These are phyloP conservation scores for Boletellus ananas DNA, from an alignment of 768 basidiomycete genomes.

Conservation along the genomic window DNA sequence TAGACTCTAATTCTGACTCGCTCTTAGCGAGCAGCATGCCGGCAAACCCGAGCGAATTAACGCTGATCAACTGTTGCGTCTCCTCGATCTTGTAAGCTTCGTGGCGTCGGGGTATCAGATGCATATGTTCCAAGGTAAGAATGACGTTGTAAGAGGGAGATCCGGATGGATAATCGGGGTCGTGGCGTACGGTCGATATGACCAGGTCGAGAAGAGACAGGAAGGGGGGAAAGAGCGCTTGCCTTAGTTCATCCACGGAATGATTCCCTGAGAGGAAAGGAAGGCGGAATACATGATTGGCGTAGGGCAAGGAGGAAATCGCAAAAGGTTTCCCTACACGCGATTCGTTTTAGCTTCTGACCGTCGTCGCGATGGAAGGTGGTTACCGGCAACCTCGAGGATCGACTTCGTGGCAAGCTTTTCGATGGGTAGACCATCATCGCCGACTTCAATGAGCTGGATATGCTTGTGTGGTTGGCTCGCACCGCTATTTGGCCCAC, in stretches of 20 bases:
- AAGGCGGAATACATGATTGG: conserved; percentile 69
- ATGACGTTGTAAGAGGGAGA: conserved; percentile 80
- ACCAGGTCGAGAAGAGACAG: conserved; percentile 71
- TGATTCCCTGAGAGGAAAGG: conserved; percentile 19
- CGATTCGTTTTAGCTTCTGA: conserved; percentile 1
- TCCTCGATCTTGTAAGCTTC: conserved; percentile 55
- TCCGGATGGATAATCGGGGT: conserved; percentile 56
- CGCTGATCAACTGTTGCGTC: conserved; percentile 56
- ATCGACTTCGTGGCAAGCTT: conserved; percentile 52
- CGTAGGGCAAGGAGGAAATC: conserved; percentile 65
- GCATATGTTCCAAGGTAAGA: conserved; percentile 77
- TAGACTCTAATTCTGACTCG: conserved; percentile 64
- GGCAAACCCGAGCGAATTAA: conserved; percentile 88
- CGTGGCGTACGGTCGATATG: conserved; percentile 69
- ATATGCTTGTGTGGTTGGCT: conserved; percentile 90
- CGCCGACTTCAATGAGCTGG: conserved; percentile 72
- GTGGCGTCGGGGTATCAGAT: conserved; percentile 73
- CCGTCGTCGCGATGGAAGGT: neutral
- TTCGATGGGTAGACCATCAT: conserved; percentile 75
- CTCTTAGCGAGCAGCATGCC: conserved; percentile 89
- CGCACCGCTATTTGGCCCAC: conserved; percentile 76
- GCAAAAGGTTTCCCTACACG: conserved; percentile 68
- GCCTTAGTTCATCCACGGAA: conserved; percentile 44
- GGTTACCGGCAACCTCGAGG: conserved; percentile 43
- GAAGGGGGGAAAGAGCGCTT: conserved; percentile 56